Base-by-base conservation (phyloP, 2,329 filamentous ascomycete genomes). In the Aulographum hederae region DNA sequence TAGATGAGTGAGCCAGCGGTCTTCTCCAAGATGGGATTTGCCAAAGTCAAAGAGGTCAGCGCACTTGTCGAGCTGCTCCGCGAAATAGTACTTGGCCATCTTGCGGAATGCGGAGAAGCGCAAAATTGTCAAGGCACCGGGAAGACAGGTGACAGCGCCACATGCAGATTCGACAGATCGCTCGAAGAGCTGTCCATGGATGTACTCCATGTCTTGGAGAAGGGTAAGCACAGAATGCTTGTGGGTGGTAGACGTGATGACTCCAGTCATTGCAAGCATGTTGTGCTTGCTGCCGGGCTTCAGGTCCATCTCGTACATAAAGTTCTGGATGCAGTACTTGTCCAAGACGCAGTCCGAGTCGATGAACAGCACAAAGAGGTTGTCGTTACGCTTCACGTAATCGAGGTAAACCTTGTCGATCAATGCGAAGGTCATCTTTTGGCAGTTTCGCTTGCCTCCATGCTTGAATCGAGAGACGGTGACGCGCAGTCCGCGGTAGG, bases 81-180 rank as follows among this genome's bases (percentile, higher is more conserved):
- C 84, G 52, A 98, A 98, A 57, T 98, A 95, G 57, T 93, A 93
- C 49, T 91, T 92, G 46, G 86, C 82, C 84, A 98, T 94, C 46
- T 79, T 78, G 35, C 85, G 70, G 56, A 98, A 95, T 4, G 89
- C 89, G 2, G 86, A 94, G 56, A 94, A 93, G 32, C 89, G 80
- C 33, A 98, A 61, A 60, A 94, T 92, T 1, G 86, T 95, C 42
- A 95, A 58, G n/a, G 86, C 86, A 18, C 89, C 86, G 0, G 89
- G 89, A 30, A 98, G 64, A 53, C 86, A 98, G 20, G 86, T 95
- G 30, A 98, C 86, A 4, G 86, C 73, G 32, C 86, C 86, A 49
- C 86, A 94, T 5, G 78, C 81, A 4, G 86, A 94, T 50, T 98
- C 86, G 19, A 95, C 85, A 0, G 85, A 91, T 34, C 86, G 74